Conservation (phyloP, 257 asterid genomes). For the Lycium barbarum region DNA sequence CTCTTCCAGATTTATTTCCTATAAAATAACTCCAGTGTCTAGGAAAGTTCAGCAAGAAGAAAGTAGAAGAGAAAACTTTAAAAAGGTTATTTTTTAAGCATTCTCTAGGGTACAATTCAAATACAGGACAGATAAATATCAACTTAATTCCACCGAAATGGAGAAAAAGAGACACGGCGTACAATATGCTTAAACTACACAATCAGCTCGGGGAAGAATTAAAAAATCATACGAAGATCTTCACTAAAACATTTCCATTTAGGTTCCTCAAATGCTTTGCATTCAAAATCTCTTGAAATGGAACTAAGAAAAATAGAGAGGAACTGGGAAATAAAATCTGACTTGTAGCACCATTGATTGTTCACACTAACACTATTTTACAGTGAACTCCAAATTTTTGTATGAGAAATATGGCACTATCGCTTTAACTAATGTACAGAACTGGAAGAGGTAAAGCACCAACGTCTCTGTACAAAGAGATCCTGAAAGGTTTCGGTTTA, state of each 20-base stretch:
- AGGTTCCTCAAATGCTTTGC: constrained; percentile 23
- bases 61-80: neutral
- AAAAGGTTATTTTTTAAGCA: neutral
- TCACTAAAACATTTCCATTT: neutral
- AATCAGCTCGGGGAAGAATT: neutral
- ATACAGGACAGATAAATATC: neutral
- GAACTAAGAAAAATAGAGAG: neutral
- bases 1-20: neutral
- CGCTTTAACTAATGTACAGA: neutral
- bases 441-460: neutral
- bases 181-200: neutral
- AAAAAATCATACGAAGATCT: neutral
- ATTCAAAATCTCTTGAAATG: neutral
- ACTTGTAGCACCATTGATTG: neutral
- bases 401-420: neutral
- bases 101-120: neutral
- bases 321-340: neutral
- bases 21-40: neutral
- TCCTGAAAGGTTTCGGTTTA: neutral
- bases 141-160: neutral
- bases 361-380: neutral
- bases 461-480: neutral
- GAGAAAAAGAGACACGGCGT: neutral
- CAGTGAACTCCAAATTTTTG: neutral
- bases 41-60: neutral